Percentiles rank a stretch among this genome's conserved stretches.
Evolutionary conservation across 169 alveolate genomes (phyloP).

Genomic region (Plasmodium chabaudi): DNA sequence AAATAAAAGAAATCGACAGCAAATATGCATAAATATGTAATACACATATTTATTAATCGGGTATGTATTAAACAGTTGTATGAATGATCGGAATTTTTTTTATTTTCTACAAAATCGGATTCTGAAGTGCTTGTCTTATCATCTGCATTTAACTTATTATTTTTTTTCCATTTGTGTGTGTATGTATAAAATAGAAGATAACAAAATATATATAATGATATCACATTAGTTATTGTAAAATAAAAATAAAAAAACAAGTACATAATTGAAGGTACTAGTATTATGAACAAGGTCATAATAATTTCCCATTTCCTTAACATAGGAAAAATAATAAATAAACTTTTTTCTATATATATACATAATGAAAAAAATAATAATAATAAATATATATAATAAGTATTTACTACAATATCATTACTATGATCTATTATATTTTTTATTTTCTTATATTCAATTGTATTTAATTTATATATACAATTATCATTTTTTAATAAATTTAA

Average conservation of each 20-base stretch:
- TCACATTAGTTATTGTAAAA: neutral
- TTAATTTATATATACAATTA: slow-evolving; percentile 44
- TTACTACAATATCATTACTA: slow-evolving; percentile 17
- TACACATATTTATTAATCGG: slow-evolving; percentile 33
- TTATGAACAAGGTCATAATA: slow-evolving; percentile 17
- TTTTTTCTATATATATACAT: slow-evolving; percentile 49
- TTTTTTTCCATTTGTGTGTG: neutral
- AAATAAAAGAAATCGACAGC: slow-evolving; percentile 65
- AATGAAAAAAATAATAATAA: slow-evolving; percentile 8
- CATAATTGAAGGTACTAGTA: slow-evolving; percentile 18
- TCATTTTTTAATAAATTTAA: neutral
- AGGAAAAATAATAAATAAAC: slow-evolving; percentile 25
- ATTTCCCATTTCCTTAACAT: slow-evolving; percentile 22
- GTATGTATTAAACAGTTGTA: slow-evolving; percentile 3
- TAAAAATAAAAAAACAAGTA: slow-evolving; percentile 20
- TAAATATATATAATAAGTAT: slow-evolving; percentile 19
- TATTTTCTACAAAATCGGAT: neutral
- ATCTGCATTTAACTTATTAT: no score
- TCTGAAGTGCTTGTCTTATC: neutral
- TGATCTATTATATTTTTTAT: slow-evolving; percentile 15
- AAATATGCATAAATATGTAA: slow-evolving; percentile 40
- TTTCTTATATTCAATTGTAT: slow-evolving; percentile 20
- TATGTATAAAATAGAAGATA: neutral
- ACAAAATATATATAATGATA: neutral
- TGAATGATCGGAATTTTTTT: neutral